Percentiles rank a stretch among this genome's conserved stretches.
phyloP scores from a whole-genome alignment of 768 basidiomycete genomes.

The Sporobolomyces roseus region DNA sequence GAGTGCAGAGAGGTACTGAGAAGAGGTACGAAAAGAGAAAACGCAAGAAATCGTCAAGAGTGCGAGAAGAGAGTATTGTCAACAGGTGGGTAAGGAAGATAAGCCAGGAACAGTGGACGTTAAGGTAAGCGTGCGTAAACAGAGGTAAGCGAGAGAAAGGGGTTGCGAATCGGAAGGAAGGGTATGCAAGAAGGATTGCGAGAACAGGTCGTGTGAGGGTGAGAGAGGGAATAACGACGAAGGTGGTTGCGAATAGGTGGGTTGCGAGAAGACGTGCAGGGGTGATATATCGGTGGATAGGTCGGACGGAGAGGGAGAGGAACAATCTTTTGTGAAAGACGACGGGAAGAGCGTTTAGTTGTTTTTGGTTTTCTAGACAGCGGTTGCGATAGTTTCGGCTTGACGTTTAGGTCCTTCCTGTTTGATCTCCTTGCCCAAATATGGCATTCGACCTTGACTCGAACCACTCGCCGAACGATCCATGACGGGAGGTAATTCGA shows the following conservation, averaged over 20 bases:
- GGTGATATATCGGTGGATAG: neutral
- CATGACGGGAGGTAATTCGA: constrained; percentile 6
- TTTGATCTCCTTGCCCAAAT: constrained; percentile 7
- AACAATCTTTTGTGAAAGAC: too few species aligned
- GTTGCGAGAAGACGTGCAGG: neutral
- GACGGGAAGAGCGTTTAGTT: too few species aligned
- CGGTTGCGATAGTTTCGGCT: neutral
- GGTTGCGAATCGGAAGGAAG: neutral
- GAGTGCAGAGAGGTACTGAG: too few species aligned
- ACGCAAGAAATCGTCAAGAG: too few species aligned
- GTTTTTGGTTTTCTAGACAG: neutral
- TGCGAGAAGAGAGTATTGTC: neutral
- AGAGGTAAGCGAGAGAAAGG: neutral
- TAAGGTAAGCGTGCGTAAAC: neutral
- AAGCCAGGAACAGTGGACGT: too few species aligned
- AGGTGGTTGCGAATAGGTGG: too few species aligned
- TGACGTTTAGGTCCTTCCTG: neutral
- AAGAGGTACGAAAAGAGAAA: too few species aligned
- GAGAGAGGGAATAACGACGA: neutral
- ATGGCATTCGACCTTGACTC: constrained; percentile 1
- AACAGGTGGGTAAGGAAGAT: neutral
- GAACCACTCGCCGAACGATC: neutral
- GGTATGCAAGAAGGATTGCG: too few species aligned
- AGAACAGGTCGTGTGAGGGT: neutral
- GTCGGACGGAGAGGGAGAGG: too few species aligned